Conservation (phyloP, 1,284 basidiomycete genomes). For the Somion occarium region DNA sequence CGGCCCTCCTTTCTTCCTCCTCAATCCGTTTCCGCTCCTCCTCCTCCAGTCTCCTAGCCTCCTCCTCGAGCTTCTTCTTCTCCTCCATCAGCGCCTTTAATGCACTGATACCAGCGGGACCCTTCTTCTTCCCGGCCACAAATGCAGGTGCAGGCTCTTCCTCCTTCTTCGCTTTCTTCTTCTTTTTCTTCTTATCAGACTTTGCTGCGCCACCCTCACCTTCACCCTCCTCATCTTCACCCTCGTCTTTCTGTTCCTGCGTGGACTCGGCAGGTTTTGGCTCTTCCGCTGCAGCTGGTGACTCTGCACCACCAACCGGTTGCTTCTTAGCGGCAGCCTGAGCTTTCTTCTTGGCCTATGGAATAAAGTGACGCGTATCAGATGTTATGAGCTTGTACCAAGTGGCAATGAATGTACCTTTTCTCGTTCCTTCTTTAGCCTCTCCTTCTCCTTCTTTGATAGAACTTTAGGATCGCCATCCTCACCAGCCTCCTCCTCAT, state of each 20-base stretch:
- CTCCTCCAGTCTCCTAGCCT: constrained; percentile 61
- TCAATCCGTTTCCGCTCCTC: constrained; percentile 77
- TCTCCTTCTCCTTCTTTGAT: constrained; percentile 91
- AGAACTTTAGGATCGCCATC: constrained; percentile 54
- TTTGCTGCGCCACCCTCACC: constrained; percentile 35
- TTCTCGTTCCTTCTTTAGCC: constrained; percentile 90
- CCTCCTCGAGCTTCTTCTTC: constrained; percentile 84
- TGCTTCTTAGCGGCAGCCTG: constrained; percentile 86
- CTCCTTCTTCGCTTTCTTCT: constrained; percentile 79
- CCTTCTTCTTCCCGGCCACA: constrained; percentile 62
- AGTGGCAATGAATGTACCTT: constrained; percentile 49
- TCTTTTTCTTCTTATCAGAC: constrained; percentile 83
- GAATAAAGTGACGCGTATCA: not conserved
- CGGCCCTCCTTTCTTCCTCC: constrained; percentile 76
- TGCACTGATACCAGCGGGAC: constrained; percentile 61
- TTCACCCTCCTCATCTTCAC: constrained; percentile 52
- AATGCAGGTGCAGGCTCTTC: constrained; percentile 53
- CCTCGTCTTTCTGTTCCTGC: constrained; percentile 40
- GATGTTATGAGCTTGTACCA: too few relatives aligned
- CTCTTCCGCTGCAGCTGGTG: constrained; percentile 22
- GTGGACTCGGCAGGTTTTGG: constrained; percentile 21
- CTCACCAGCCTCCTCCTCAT: constrained; percentile 43
- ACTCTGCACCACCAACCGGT: constrained; percentile 28
- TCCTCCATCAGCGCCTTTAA: constrained; percentile 86
- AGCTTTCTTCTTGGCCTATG: constrained; percentile 91